Evolutionary conservation across 2,329 filamentous ascomycete species (phyloP).

Genomic region (Pyrenochaeta sp.): DNA sequence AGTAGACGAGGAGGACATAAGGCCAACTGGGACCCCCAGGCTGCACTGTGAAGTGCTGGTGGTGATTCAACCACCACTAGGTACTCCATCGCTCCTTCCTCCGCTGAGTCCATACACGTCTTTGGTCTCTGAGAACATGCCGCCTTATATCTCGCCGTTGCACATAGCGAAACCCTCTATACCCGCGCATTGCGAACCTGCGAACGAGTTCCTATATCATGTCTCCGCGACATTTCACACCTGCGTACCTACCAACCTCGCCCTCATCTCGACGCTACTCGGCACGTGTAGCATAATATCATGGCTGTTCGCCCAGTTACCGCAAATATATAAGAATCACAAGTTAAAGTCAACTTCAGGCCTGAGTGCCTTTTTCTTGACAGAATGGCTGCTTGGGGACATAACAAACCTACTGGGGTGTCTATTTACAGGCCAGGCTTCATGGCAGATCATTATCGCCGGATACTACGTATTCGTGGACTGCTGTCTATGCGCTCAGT

Average conservation of each 20-base stretch:
- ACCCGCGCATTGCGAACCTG: constrained; percentile 67
- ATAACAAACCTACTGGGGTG: constrained; percentile 69
- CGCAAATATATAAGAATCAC: constrained; percentile 74
- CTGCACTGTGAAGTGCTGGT: no score
- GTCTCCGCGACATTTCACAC: constrained; percentile 67
- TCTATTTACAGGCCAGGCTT: constrained; percentile 68
- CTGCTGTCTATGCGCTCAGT: constrained; percentile 67
- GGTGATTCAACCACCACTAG: not conserved
- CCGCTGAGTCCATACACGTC: constrained; percentile 9
- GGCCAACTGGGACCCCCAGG: no score
- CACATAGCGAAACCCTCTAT: constrained; percentile 51
- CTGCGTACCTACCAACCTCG: constrained; percentile 70
- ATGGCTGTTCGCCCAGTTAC: constrained; percentile 74
- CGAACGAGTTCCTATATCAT: constrained; percentile 62
- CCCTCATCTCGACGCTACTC: constrained; percentile 66
- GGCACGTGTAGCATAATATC: constrained; percentile 69
- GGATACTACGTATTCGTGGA: constrained; percentile 73
- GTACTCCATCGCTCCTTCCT: constrained; percentile 4
- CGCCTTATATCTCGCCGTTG: constrained; percentile 42
- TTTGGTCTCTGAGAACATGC: constrained; percentile 40
- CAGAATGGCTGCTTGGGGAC: constrained; percentile 72
- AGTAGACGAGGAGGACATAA: constrained; percentile 2
- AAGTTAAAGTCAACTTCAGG: constrained; percentile 69
- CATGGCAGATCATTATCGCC: constrained; percentile 71
- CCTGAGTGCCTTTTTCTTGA: constrained; percentile 69